Percentiles rank a stretch among this genome's conserved stretches.
These are phyloP conservation scores for Blastomyces gilchristii DNA, from an alignment of 2,329 filamentous ascomycete genomes.

Conservation along the genomic window DNA sequence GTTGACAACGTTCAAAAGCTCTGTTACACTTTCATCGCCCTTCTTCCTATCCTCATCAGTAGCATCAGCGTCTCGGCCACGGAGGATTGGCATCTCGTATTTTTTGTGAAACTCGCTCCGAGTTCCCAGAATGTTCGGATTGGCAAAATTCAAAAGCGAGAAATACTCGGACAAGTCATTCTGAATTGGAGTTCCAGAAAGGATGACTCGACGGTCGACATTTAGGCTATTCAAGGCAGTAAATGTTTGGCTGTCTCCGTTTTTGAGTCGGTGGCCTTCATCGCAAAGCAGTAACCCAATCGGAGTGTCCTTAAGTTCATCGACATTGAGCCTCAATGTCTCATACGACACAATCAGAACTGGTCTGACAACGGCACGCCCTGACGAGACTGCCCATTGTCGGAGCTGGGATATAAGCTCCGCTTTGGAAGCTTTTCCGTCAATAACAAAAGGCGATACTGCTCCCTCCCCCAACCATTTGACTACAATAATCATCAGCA, in stretches of 20 bases:
- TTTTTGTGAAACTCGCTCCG: conserved; percentile 85
- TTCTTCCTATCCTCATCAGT: conserved; percentile 70
- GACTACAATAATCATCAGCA: conserved; percentile 29
- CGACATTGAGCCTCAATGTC: conserved; percentile 80
- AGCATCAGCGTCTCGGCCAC: conserved; percentile 81
- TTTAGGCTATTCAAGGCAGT: conserved; percentile 82
- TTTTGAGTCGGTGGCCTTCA: conserved; percentile 92
- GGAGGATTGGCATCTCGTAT: conserved; percentile 84
- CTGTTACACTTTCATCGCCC: conserved; percentile 71
- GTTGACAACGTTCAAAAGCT: conserved; percentile 78
- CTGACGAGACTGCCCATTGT: conserved; percentile 88
- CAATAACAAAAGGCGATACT: conserved; percentile 86
- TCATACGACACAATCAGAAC: conserved; percentile 98
- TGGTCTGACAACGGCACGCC: conserved; percentile 78
- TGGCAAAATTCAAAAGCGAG: conserved; percentile 88
- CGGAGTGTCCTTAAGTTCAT: conserved; percentile 77
- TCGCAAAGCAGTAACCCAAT: conserved; percentile 93
- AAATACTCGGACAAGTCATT: conserved; percentile 99
- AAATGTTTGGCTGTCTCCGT: conserved; percentile 92
- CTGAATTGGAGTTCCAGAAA: conserved; percentile 94
- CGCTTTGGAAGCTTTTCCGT: conserved; percentile 91
- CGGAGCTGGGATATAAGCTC: conserved; percentile 81
- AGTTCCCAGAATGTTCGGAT: conserved; percentile 81
- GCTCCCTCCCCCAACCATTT: conserved; percentile 95
- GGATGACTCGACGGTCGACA: conserved; percentile 80